Percentiles rank a stretch among this genome's conserved stretches.
Conservation (phyloP, 768 basidiomycete genomes). For the Suillus alpinus region DNA sequence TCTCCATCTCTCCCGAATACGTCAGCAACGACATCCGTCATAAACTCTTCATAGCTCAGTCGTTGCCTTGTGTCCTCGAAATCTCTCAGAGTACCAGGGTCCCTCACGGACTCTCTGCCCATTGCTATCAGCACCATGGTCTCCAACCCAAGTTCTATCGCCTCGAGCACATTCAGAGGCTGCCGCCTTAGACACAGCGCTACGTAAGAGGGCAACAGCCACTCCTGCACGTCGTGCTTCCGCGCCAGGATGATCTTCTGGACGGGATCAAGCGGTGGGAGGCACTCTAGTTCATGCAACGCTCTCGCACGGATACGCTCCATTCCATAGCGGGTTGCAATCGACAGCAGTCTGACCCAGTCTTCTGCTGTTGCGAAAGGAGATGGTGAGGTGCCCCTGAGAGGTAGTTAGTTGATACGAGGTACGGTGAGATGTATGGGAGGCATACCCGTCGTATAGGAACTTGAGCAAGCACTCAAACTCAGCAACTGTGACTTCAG, state of each 20-base stretch:
- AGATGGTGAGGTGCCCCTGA: not conserved
- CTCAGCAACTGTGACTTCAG: constrained; percentile 31
- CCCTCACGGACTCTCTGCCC: constrained; percentile 20
- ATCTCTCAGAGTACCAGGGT: constrained; percentile 1
- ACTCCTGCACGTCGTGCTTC: constrained; percentile 36
- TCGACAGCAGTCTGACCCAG: constrained; percentile 40
- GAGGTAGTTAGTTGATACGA: not conserved
- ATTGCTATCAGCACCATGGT: constrained; percentile 23
- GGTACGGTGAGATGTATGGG: not conserved
- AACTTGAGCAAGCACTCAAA: constrained; percentile 39
- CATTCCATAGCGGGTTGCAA: constrained; percentile 39
- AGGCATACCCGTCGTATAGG: constrained; percentile 37
- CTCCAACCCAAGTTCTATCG: constrained; percentile 32
- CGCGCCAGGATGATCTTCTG: constrained; percentile 37
- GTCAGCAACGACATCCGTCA: constrained; percentile 1
- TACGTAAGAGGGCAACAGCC: constrained; percentile 38
- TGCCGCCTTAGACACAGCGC: constrained; percentile 33
- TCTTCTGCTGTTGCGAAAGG: constrained; percentile 19
- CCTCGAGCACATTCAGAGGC: constrained; percentile 33
- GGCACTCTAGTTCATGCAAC: constrained; percentile 27
- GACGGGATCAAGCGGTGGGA: constrained; percentile 27
- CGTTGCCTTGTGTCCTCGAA: not conserved
- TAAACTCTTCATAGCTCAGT: constrained; percentile 1
- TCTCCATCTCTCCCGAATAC: not conserved
- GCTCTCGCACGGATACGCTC: constrained; percentile 34